Evolutionary conservation across 345 rosid genomes (phyloP).

Genomic region (Gossypium stocksii): DNA sequence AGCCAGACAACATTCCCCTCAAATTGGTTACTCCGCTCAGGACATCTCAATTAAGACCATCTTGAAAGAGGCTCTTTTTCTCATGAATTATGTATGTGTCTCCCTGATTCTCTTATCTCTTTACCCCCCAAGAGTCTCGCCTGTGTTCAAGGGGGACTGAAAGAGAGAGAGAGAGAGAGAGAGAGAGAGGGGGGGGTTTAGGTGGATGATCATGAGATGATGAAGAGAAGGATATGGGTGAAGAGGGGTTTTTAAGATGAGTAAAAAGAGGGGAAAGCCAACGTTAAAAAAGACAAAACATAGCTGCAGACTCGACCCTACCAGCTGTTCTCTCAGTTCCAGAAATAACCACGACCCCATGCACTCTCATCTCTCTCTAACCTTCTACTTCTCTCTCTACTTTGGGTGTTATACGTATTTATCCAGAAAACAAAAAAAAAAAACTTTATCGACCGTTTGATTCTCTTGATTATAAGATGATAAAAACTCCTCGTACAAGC

Average conservation of each 20-base stretch:
- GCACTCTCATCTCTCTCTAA: conserved; percentile 22
- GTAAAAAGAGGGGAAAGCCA: conserved; percentile 32
- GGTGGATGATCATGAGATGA: conserved; percentile 25
- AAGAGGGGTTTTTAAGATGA: conserved; percentile 32
- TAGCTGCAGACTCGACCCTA: conserved; percentile 37
- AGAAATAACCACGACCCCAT: conserved; percentile 69
- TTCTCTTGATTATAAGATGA: conserved; percentile 16
- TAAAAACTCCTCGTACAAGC: conserved; percentile 27
- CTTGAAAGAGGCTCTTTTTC: neutral
- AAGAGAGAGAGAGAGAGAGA: conserved; percentile 25
- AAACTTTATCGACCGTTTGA: conserved; percentile 25
- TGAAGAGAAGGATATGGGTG: conserved; percentile 35
- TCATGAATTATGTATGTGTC: neutral
- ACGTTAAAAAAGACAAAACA: conserved; percentile 48
- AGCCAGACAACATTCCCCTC: conserved; percentile 99
- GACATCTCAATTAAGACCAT: neutral
- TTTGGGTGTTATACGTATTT: neutral
- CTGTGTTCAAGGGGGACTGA: conserved; percentile 55
- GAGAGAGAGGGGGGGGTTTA: conserved; percentile 15
- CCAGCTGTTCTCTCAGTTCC: conserved; percentile 43
- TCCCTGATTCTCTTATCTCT: conserved; percentile 15
- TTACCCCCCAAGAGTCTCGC: conserved; percentile 62
- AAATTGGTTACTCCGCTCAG: conserved; percentile 38
- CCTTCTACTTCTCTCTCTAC: neutral
- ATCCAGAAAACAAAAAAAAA: neutral